Conservation (phyloP, 2,329 filamentous ascomycete genomes). For the Tolypocladium inflatum region DNA sequence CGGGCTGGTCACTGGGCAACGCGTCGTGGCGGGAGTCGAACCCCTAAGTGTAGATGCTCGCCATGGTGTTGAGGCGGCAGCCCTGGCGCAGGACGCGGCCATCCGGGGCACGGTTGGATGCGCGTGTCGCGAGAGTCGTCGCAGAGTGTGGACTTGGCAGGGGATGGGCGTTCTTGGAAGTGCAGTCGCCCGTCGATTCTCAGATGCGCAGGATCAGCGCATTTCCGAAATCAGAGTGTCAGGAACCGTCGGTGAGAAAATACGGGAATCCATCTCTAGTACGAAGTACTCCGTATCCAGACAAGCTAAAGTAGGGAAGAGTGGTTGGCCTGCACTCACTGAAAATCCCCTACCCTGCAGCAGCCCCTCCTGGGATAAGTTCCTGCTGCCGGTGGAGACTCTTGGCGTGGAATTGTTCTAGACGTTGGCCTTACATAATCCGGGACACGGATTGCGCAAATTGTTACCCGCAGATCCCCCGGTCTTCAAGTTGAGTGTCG, state of each 20-base stretch:
- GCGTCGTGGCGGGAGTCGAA: not conserved
- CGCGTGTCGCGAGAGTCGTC: not conserved
- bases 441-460: not conserved
- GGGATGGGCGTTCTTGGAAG: not conserved
- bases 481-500: too few species aligned
- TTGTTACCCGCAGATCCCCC: not conserved
- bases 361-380: not conserved
- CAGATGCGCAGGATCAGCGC: not conserved
- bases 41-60: conserved; percentile 5
- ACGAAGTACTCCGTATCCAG: too few species aligned
- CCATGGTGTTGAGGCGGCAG: conserved; percentile 9
- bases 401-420: not conserved
- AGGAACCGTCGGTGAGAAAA: not conserved
- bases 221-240: not conserved
- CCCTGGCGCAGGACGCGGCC: conserved; percentile 9
- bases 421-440: not conserved
- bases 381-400: not conserved
- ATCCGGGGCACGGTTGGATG: conserved; percentile 3
- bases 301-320: too few species aligned
- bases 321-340: not conserved
- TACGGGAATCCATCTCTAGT: not conserved
- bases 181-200: not conserved
- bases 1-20: too few species aligned
- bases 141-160: not conserved
- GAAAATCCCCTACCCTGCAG: not conserved